These are phyloP conservation scores for Effrenium voratum DNA, from an alignment of 73 alveolate species.

Conservation along the genomic window DNA sequence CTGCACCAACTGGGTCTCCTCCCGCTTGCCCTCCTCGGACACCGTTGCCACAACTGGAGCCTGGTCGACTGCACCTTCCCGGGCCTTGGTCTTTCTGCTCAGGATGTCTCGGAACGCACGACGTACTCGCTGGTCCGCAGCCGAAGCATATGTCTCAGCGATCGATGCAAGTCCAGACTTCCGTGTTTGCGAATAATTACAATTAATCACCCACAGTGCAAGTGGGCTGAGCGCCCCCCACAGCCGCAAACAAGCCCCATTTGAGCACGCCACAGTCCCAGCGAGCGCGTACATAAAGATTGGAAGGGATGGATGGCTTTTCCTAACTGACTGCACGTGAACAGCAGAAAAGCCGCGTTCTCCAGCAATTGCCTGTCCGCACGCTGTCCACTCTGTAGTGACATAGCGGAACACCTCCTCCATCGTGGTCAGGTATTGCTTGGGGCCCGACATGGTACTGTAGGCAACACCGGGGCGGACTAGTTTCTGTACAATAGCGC, in stretches of 20 bases:
- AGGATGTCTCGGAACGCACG: neutral
- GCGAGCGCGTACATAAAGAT: slow-evolving; percentile 25
- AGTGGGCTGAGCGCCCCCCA: neutral
- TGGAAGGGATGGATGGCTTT: slow-evolving; percentile 15
- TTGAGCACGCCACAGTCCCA: neutral
- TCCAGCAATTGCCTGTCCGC: no score
- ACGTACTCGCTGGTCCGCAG: neutral
- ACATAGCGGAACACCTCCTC: no score
- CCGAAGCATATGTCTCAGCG: neutral
- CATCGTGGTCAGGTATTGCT: no score
- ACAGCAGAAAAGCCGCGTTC: neutral
- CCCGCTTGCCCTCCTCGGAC: neutral
- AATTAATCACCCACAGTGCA: slow-evolving; percentile 24
- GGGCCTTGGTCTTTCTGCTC: no score
- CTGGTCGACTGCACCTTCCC: no score
- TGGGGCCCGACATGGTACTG: no score
- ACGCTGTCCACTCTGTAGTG: no score
- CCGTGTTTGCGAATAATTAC: neutral
- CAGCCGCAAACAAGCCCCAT: neutral
- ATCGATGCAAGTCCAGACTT: neutral
- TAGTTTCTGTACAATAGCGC: no score
- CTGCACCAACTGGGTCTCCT: no score
- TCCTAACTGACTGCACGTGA: slow-evolving; percentile 12
- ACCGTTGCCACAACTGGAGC: no score
- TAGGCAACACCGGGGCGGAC: no score